phyloP scores from a whole-genome alignment of 1,139 yeast species.

The Spencermartinsiella ligniputridi region DNA sequence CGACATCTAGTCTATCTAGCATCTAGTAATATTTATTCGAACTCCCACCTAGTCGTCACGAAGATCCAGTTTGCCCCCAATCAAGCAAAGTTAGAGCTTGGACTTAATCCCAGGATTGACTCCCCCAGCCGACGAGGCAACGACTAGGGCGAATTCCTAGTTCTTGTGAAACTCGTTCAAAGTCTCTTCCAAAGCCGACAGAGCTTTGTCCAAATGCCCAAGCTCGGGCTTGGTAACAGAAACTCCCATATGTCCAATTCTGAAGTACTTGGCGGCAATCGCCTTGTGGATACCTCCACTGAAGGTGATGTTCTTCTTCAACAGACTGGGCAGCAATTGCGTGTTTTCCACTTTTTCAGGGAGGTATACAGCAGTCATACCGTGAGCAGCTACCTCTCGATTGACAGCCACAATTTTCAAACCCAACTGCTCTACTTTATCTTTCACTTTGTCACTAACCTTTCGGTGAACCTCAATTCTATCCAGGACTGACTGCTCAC shows the following conservation, averaged over 20 bases:
- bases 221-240: conserved; percentile 45
- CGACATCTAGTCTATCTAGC: no score
- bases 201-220: conserved; percentile 37
- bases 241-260: conserved; percentile 96
- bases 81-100: no score
- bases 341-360: conserved; percentile 72
- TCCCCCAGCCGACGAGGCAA: not conserved
- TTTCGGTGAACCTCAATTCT: conserved; percentile 61
- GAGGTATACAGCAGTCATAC: conserved; percentile 81
- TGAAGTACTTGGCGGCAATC: conserved; percentile 75
- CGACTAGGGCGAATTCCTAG: conserved; percentile 3
- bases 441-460: conserved; percentile 65
- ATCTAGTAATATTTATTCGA: no score
- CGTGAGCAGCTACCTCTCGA: conserved; percentile 71
- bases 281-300: conserved; percentile 92
- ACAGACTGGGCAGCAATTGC: conserved; percentile 53
- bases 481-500: conserved; percentile 49
- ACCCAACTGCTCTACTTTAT: conserved; percentile 49
- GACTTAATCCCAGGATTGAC: no score
- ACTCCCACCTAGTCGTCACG: no score
- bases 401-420: conserved; percentile 61
- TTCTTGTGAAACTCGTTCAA: conserved; percentile 7
- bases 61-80: no score
- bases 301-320: conserved; percentile 68
- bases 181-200: conserved; percentile 13